A percentile compares a stretch with the other conserved stretches of the same genome.
phyloP scores from a whole-genome alignment of 2,329 filamentous ascomycete genomes.

The Macrophomina tecta region DNA sequence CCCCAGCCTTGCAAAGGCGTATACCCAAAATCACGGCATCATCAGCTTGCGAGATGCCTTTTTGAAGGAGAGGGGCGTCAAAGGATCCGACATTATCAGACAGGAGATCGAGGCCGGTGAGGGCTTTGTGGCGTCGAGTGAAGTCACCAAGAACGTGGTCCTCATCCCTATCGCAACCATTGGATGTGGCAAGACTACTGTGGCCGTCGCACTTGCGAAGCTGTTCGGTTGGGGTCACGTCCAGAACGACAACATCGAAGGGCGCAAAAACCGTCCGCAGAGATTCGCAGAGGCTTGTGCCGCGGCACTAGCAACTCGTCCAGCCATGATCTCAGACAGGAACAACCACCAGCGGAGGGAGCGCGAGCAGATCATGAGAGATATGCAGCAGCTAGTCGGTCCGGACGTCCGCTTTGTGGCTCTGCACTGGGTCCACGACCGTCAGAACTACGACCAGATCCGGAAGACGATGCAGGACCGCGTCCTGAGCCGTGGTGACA shows the following conservation, averaged over 20 bases:
- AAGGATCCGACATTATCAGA: slow-evolving; percentile 85
- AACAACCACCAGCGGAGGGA: slow-evolving; percentile 94
- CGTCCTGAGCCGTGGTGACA: slow-evolving; percentile 86
- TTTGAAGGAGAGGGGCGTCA: slow-evolving; percentile 79
- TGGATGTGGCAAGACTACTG: slow-evolving; percentile 94
- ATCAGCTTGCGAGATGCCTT: slow-evolving; percentile 91
- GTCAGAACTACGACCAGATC: slow-evolving; percentile 70
- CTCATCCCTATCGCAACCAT: slow-evolving; percentile 92
- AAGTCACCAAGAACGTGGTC: slow-evolving; percentile 72
- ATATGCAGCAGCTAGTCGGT: slow-evolving; percentile 69
- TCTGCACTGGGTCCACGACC: slow-evolving; percentile 84
- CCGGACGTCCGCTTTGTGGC: slow-evolving; percentile 73
- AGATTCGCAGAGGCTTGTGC: slow-evolving; percentile 77
- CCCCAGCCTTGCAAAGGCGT: slow-evolving; percentile 70
- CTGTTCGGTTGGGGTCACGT: slow-evolving; percentile 92
- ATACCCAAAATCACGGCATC: slow-evolving; percentile 91
- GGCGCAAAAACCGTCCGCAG: slow-evolving; percentile 73
- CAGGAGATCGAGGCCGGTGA: slow-evolving; percentile 67
- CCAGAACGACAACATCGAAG: slow-evolving; percentile 95
- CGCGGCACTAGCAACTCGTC: slow-evolving; percentile 66
- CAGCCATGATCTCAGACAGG: slow-evolving; percentile 86
- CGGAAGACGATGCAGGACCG: slow-evolving; percentile 76
- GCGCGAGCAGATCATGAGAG: slow-evolving; percentile 83
- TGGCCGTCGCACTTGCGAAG: slow-evolving; percentile 79
- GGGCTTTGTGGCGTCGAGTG: slow-evolving; percentile 53